Evolutionary conservation across 495 filamentous ascomycete genomes (phyloP), one percentile per base, ranked within the genome.

Genomic region (Lasiosphaeria ovina): DNA sequence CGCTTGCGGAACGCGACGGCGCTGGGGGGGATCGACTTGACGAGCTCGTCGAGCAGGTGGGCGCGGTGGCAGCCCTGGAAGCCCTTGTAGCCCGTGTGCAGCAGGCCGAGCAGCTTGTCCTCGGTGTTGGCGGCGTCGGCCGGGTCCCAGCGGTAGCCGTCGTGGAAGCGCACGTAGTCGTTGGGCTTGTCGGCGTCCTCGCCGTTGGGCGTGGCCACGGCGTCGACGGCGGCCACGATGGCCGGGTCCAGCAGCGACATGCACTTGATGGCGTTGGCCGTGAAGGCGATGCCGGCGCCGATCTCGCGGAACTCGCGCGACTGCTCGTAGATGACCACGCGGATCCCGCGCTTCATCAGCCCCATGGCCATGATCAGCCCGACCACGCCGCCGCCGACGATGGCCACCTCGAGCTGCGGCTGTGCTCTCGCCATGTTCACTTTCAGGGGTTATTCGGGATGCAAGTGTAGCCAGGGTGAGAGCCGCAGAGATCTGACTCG

Each of bases 41-140:
- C 77, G 33, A 87, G 63, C 51, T 78, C 81, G 56, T 84, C 79
- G 3, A 86, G 65, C 56, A 85, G 82, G 45, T 79, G 69, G 9
- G 81, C 78, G 14, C 84, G 71, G 16, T 79, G 75, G 52, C 76
- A 76, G 10, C 75, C 75, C 34, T 77, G 59, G 68, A 81, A 72
- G 32, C 77, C 75, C 53, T 62, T 68, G 5, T 70, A 49, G 0
- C 73, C 73, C 12, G 62, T 66, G 57, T 64, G 51, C 11, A 76
- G 45, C 33, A 72, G 64, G 57, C 59, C 74, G 14, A 76, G 42
- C 31, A 70, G 54, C 44, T 60, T 61, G 24, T 65, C 58, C 12
- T 69, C 53, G 1, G 62, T 47, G 38, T 65, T 57, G 7, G 55
- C 8, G 8, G 59, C 49, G 24, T 62, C 51, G 11, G 31, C 11